A percentile compares a stretch with the other conserved stretches of the same genome.
phyloP scores from a whole-genome alignment of 208 protist genomes.

The Acanthamoeba culbertsoni region DNA sequence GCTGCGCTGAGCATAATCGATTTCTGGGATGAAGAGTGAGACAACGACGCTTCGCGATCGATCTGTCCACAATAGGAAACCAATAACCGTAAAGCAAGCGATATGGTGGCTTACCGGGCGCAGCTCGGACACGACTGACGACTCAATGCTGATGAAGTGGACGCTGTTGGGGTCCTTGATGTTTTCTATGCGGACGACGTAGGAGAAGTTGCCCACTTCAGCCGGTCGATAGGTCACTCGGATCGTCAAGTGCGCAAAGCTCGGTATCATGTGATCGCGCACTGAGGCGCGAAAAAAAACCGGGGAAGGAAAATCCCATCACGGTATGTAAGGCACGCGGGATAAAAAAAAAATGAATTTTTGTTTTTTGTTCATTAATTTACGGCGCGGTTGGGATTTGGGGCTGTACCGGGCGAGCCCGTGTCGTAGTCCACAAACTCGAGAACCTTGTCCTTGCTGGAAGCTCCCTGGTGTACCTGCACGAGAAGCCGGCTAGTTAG shows the following conservation, averaged over 20 bases:
- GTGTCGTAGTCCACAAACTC: conserved; percentile 66
- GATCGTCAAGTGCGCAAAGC: conserved; percentile 61
- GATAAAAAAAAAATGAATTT: no score
- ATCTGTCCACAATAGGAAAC: neutral
- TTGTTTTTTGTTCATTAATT: no score
- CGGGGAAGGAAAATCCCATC: no score
- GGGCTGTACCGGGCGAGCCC: neutral
- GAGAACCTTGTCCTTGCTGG: conserved; percentile 36
- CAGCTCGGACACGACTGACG: conserved; percentile 65
- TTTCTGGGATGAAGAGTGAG: conserved; percentile 35
- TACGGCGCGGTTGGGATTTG: no score
- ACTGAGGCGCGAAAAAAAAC: neutral
- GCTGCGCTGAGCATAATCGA: conserved; percentile 64
- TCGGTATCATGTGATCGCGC: conserved; percentile 63
- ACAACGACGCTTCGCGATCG: neutral
- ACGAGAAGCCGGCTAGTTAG: neutral
- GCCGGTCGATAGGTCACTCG: conserved; percentile 61
- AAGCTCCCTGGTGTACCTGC: neutral
- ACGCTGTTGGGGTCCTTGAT: conserved; percentile 66
- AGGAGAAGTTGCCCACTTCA: conserved; percentile 57
- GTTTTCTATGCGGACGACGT: conserved; percentile 71
- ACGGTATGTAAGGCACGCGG: no score
- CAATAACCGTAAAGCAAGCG: neutral
- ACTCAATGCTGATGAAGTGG: conserved; percentile 64
- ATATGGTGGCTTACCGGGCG: conserved; percentile 46